phyloP scores from a whole-genome alignment of 1,284 basidiomycete species.

The Termitomyces sp. region DNA sequence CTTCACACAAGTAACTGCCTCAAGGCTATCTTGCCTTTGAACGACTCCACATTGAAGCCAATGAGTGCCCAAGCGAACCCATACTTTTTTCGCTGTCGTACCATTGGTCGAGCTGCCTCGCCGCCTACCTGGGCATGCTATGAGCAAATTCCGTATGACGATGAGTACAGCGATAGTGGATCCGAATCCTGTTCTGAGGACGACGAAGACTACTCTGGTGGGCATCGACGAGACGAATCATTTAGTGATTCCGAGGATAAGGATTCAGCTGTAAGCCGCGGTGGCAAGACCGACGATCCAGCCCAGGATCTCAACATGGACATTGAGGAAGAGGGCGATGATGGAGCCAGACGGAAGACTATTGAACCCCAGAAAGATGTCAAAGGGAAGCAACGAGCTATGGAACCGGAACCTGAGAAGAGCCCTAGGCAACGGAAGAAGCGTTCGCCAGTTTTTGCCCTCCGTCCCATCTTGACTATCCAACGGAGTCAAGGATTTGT shows the following conservation, averaged over 20 bases:
- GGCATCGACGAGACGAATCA: constrained; percentile 23
- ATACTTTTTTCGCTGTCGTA: constrained; percentile 63
- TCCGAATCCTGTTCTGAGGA: constrained; percentile 68
- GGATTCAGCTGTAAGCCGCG: constrained; percentile 21
- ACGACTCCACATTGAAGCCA: background rate
- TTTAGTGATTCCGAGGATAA: constrained; percentile 34
- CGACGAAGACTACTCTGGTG: constrained; percentile 53
- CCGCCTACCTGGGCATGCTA: constrained; percentile 83
- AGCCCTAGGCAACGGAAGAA: constrained; percentile 50
- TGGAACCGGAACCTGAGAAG: constrained; percentile 43
- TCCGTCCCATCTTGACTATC: constrained; percentile 77
- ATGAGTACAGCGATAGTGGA: constrained; percentile 40
- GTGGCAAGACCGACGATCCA: constrained; percentile 29
- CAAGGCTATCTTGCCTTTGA: constrained; percentile 7
- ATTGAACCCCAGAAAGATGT: constrained; percentile 48
- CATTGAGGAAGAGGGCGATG: constrained; percentile 51
- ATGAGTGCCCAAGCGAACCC: constrained; percentile 42
- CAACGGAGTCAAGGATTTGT: constrained; percentile 83
- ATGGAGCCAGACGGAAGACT: constrained; percentile 31
- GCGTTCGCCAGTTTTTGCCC: constrained; percentile 51
- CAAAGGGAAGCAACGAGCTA: constrained; percentile 75
- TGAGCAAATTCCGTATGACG: constrained; percentile 72
- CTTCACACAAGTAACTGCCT: constrained; percentile 7
- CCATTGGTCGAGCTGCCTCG: constrained; percentile 70
- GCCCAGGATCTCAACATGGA: constrained; percentile 55